Base-by-base conservation (phyloP, 257 asterid genomes). In the Verbena officinalis region DNA sequence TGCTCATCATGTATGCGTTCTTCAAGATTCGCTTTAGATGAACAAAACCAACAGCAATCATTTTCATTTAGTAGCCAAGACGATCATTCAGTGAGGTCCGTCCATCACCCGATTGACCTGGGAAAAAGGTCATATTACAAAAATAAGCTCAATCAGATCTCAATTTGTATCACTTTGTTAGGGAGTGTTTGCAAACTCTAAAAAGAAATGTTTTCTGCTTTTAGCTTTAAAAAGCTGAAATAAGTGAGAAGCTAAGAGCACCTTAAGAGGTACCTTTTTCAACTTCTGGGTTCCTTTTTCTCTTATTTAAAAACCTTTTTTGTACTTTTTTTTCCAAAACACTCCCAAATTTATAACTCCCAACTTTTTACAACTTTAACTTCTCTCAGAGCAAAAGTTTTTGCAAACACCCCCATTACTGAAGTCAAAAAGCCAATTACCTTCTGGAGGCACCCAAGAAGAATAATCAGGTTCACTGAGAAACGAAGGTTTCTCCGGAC, bases 61-160 rank as follows among this genome's bases (percentile, higher is more conserved):
- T 33, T 22, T 0, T 36, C 21, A 49, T 16, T 81, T 62, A 93
- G 78, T 90, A 93, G 43, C 99, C 99, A 65, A 82, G 76, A 23
- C 90, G 96, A 66, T 93, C 97, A 68, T 93, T 90, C 72, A 93
- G 69, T 1, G 97, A 81, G 36, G 96, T 93, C 13, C 97, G 92
- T 12, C 95, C 97, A 59, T 93, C 99, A 16, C 99, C 97, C 0
- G 96, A 90, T 83, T 93, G 98, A 46, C 97, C 97, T 92, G 84
- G 44, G 61, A 55, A 16, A 75, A 79, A 33, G 38, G 61, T 14
- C 50, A 59, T 4, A 12, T 21, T 36, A 55, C 56, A 63, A 58
- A 58, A 14, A 46, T 31, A 31, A 68, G 70, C 30, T 34, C 39
- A 33, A 45, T 21, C 70, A 23, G 33, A 49, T 46, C 40, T 23